A percentile compares a stretch with the other conserved stretches of the same genome.
Conservation (phyloP, 306 rosid species). For the Rosa multiflora region DNA sequence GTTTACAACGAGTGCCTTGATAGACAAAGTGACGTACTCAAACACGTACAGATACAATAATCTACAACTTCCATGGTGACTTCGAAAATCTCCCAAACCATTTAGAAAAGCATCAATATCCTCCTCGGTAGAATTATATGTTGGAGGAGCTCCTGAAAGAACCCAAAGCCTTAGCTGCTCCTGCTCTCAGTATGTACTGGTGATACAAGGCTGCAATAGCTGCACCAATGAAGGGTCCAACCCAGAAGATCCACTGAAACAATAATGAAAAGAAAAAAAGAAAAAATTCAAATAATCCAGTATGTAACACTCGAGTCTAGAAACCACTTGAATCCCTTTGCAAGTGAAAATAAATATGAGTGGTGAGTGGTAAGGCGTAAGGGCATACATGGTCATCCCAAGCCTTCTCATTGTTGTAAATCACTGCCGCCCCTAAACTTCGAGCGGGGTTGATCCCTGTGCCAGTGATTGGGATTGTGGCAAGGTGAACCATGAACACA, state of each 20-base stretch:
- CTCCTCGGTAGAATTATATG: constrained; percentile 1
- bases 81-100: not conserved
- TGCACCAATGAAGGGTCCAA: constrained; percentile 44
- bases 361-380: not conserved
- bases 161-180: constrained; percentile 40
- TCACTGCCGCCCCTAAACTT: constrained; percentile 47
- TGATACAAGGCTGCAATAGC: constrained; percentile 49
- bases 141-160: constrained; percentile 39
- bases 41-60: not conserved
- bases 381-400: constrained; percentile 41
- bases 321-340: not conserved
- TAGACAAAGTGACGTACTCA: not conserved
- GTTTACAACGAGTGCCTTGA: constrained; percentile 22
- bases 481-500: constrained; percentile 48
- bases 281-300: too few species aligned
- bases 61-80: constrained; percentile 3
- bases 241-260: constrained; percentile 43
- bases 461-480: constrained; percentile 51
- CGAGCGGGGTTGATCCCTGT: constrained; percentile 53
- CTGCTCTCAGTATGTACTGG: constrained; percentile 42
- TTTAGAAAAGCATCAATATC: not conserved
- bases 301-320: too few species aligned
- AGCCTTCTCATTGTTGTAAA: constrained; percentile 21
- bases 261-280: too few species aligned
- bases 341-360: not conserved